A percentile compares a stretch with the other conserved stretches of the same genome.
These are phyloP conservation scores for Boletus sp. DNA, from an alignment of 1,284 basidiomycete species.

Conservation along the genomic window DNA sequence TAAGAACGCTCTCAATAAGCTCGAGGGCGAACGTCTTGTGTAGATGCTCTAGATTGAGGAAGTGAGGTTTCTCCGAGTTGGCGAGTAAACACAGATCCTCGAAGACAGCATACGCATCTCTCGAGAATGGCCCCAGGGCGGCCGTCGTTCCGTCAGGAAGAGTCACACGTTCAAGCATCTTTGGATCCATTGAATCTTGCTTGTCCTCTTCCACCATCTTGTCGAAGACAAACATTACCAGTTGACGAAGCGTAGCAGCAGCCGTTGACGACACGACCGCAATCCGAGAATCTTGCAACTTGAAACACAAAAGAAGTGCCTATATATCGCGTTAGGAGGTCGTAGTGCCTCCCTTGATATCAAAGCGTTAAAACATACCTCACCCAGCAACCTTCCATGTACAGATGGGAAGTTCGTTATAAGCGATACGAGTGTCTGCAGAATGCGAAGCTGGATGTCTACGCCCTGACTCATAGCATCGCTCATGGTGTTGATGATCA, in stretches of 20 bases:
- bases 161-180: constrained; percentile 40
- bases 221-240: constrained; percentile 98
- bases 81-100: constrained; percentile 87
- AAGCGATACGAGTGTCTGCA: constrained; percentile 86
- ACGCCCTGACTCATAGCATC: constrained; percentile 90
- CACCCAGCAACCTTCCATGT: constrained; percentile 75
- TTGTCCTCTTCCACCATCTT: constrained; percentile 83
- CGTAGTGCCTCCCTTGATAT: not conserved
- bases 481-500: constrained; percentile 77
- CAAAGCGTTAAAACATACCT: constrained; percentile 47
- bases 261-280: constrained; percentile 97
- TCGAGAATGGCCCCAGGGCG: constrained; percentile 71
- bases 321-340: constrained; percentile 29
- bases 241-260: constrained; percentile 91
- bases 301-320: constrained; percentile 91
- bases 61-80: constrained; percentile 77
- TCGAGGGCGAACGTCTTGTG: constrained; percentile 95
- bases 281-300: constrained; percentile 90
- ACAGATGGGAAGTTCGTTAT: constrained; percentile 83
- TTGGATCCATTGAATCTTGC: constrained; percentile 36
- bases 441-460: constrained; percentile 88
- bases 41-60: constrained; percentile 81
- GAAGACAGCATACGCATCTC: constrained; percentile 86
- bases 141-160: constrained; percentile 64
- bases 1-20: constrained; percentile 93